A percentile compares a stretch with the other conserved stretches of the same genome.
phyloP scores from a whole-genome alignment of 2,329 filamentous ascomycete species.

The Aureobasidium lini region DNA sequence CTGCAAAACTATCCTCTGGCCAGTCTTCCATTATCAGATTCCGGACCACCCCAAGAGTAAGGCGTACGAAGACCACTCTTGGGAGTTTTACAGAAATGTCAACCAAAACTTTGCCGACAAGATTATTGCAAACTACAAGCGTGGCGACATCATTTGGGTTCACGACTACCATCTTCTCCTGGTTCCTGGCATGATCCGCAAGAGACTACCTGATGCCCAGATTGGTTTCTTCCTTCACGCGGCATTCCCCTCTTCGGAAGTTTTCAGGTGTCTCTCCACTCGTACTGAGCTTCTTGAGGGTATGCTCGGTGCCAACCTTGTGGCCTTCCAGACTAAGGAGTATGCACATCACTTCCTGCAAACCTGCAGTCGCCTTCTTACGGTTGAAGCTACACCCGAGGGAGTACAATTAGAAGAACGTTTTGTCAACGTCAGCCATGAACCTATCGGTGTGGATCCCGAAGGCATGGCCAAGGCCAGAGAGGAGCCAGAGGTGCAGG shows the following conservation, averaged over 20 bases:
- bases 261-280: conserved; percentile 84
- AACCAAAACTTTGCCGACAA: conserved; percentile 90
- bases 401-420: conserved; percentile 87
- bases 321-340: conserved; percentile 90
- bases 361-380: conserved; percentile 84
- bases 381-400: conserved; percentile 81
- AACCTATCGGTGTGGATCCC: conserved; percentile 68
- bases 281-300: conserved; percentile 83
- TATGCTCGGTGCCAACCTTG: conserved; percentile 84
- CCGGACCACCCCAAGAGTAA: conserved; percentile 98
- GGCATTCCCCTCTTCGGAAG: conserved; percentile 91
- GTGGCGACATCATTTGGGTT: conserved; percentile 86
- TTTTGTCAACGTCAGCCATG: conserved; percentile 79
- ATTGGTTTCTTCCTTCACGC: conserved; percentile 96
- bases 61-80: conserved; percentile 93
- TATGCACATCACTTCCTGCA: conserved; percentile 92
- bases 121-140: conserved; percentile 87
- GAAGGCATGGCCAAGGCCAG: conserved; percentile 51
- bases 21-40: conserved; percentile 96
- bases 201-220: conserved; percentile 84
- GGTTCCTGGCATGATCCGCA: conserved; percentile 80
- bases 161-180: conserved; percentile 92
- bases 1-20: conserved; percentile 97
- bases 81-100: conserved; percentile 86
- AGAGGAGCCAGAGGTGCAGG: conserved; percentile 61